phyloP scores from a whole-genome alignment of 345 rosid genomes.

The Corchorus olitorius region DNA sequence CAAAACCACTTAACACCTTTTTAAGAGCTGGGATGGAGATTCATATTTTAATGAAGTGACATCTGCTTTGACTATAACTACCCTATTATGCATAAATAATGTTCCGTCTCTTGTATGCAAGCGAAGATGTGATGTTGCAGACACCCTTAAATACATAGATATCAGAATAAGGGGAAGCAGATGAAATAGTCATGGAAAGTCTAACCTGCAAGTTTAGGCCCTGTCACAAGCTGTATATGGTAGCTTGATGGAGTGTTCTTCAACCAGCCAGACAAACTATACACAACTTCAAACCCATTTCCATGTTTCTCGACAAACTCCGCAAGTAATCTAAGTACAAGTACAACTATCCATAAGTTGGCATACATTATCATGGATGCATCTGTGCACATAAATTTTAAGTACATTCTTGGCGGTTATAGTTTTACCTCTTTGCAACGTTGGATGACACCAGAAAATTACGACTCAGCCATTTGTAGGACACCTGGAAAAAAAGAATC shows the following conservation, averaged over 20 bases:
- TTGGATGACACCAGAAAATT: slow-evolving; percentile 73
- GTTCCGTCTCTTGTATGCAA: not conserved
- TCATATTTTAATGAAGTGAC: not conserved
- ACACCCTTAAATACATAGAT: not conserved
- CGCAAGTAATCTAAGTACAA: slow-evolving; percentile 64
- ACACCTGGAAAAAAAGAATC: slow-evolving; percentile 59
- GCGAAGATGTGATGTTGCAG: not conserved
- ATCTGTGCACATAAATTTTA: slow-evolving; percentile 10
- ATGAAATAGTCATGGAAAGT: slow-evolving; percentile 16
- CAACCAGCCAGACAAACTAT: slow-evolving; percentile 81
- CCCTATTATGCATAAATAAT: not conserved
- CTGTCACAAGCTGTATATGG: slow-evolving; percentile 64
- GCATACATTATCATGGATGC: slow-evolving; percentile 4
- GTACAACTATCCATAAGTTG: not conserved
- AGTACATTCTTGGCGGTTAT: not conserved
- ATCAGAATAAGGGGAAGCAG: not conserved
- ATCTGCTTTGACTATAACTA: not conserved
- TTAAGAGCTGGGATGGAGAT: not conserved
- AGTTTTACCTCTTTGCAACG: slow-evolving; percentile 65
- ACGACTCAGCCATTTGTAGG: slow-evolving; percentile 97
- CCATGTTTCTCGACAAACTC: slow-evolving; percentile 67
- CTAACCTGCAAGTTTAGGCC: slow-evolving; percentile 72
- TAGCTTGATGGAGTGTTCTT: slow-evolving; percentile 62
- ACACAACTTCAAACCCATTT: slow-evolving; percentile 64
- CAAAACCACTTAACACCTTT: not conserved